These are phyloP conservation scores for Penicillium lividum DNA, from an alignment of 495 filamentous ascomycete genomes.

Conservation along the genomic window DNA sequence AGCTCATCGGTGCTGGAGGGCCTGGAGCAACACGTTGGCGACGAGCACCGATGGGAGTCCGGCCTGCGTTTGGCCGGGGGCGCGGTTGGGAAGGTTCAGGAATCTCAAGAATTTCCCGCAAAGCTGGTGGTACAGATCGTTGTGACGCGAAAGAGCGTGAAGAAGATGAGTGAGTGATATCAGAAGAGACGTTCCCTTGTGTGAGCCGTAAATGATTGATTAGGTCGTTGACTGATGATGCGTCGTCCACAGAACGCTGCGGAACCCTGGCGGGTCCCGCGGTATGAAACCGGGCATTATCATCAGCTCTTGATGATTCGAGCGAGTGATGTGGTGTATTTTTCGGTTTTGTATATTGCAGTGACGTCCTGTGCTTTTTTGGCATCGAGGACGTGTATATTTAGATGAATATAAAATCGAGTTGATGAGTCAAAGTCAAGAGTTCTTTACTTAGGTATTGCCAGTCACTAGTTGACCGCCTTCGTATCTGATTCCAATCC, in stretches of 20 bases:
- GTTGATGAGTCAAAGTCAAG: too few relatives aligned
- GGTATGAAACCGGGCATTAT: constrained; percentile 30
- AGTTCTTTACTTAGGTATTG: too few relatives aligned
- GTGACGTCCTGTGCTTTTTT: constrained; percentile 43
- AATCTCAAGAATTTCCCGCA: constrained; percentile 64
- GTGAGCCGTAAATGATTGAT: constrained; percentile 52
- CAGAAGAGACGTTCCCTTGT: constrained; percentile 30
- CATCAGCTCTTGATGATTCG: constrained; percentile 26
- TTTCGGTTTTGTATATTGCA: constrained; percentile 33
- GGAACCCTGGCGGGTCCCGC: neutral
- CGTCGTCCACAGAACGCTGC: neutral
- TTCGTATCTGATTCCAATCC: too few relatives aligned
- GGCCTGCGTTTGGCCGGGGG: constrained; percentile 55
- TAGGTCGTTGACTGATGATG: constrained; percentile 47
- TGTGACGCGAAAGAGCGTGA: constrained; percentile 21
- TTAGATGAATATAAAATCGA: too few relatives aligned
- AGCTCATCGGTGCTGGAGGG: constrained; percentile 71
- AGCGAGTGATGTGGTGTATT: constrained; percentile 44
- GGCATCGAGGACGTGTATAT: constrained; percentile 32
- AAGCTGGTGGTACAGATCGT: constrained; percentile 54
- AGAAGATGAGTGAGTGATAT: constrained; percentile 12
- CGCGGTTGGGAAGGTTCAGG: constrained; percentile 68
- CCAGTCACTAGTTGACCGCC: too few relatives aligned
- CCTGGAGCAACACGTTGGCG: constrained; percentile 58
- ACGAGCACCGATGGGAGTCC: constrained; percentile 38